Evolutionary conservation across 2,329 filamentous ascomycete genomes (phyloP), one percentile per base, ranked within the genome.

Genomic region (Claviceps maximensis): DNA sequence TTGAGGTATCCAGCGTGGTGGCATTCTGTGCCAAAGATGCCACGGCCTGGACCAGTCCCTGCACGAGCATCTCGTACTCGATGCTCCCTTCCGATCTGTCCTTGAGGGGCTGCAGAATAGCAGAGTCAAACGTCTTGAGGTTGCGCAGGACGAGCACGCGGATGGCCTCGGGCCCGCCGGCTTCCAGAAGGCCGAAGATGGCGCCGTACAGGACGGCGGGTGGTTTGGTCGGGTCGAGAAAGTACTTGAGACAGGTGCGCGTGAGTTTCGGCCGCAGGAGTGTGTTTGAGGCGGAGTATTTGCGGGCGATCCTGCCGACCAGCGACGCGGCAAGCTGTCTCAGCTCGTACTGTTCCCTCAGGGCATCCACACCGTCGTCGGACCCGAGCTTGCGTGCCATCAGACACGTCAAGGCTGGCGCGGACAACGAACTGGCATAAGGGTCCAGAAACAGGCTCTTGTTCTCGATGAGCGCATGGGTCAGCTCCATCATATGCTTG

Each of bases 401-500:
- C 31, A 96, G 77, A 65, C 93, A 97, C 9, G 93, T 98, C 53
- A 98, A 78, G 36, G 95, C 87, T 0, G 91, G 86, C 0, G 91
- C 89, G 6, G 91, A 84, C 52, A 97, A 79, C 8, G 79, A 69
- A 51, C 74, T 78, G 51, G 78, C 77, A 57, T 82, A 82, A 0
- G 79, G 77, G 44, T 80, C 77, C 36, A 81, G 67, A 68, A 89
- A 94, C 38, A 96, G 80, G 58, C 82, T 83, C 54, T 82, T 79
- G 65, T 96, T 97, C 59, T 84, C 80, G 49, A 96, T 85, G 50
- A 98, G 74, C 2, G 91, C 88, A 49, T 87, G 80, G 1, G 87
- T 84, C 55, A 97, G 80, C 62, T 89, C 84, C 86, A 98, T 91
- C 81, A 95, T 93, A 67, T 94, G 89, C 21, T 83, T 84, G 23